Evolutionary conservation across 2,329 filamentous ascomycete genomes (phyloP), one percentile per base, ranked within the genome.

Genomic region (Plectosphaerella cucumerina): DNA sequence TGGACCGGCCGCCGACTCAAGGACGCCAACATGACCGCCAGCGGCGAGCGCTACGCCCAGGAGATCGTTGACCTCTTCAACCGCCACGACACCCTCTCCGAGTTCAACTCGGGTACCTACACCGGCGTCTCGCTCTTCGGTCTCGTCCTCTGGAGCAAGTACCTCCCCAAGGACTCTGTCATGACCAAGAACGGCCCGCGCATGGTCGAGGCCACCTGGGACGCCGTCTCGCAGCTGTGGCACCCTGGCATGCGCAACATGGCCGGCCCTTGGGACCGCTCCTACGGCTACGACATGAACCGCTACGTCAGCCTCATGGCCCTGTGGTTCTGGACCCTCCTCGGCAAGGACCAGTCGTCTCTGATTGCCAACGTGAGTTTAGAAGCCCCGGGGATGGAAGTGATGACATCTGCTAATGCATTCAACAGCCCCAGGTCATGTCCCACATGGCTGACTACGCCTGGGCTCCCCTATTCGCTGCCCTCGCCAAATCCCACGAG

Each of bases 261-360:
- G 45, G 82, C 82, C 2, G 83, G 82, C 0, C 83, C 83, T 0
- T 86, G 82, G 82, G 83, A 86, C 61, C 75, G 83, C 1, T 70
- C 75, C 0, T 86, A 86, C 54, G 81, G 81, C 1, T 85, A 77
- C 51, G 81, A 86, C 53, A 84, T 85, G 81, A 84, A 82, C 50
- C 67, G 73, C 6, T 85, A 85, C 57, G 61, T 84, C 4, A 77
- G 77, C 48, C 71, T 85, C 46, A 74, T 85, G 61, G 76, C 76
- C 0, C 61, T 81, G 14, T 81, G 81, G 65, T 72, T 85, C 54
- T 85, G 81, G 82, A 73, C 76, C 0, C 53, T 83, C 4, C 68
- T 81, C 5, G 80, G 80, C 9, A 76, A 80, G 48, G 68, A 73
- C 23, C 62, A 64, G 14, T 67, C 68, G 0, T 69, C 68, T 0